Evolutionary conservation across 768 basidiomycete genomes (phyloP).

Genomic region (Lactifluus hygrophoroides): DNA sequence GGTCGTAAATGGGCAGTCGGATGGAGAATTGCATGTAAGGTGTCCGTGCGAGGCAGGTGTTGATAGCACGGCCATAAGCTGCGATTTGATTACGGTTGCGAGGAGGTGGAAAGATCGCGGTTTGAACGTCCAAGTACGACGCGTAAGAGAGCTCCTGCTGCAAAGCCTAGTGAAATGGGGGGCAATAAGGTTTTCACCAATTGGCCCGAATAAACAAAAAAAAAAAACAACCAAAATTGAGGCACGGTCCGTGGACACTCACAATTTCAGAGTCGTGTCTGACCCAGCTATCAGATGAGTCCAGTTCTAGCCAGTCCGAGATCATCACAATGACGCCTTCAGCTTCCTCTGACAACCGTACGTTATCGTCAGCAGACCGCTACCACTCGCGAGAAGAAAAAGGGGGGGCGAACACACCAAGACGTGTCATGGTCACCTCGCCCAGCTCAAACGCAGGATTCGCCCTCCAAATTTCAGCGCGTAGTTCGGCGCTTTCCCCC

Average conservation of each 20-base stretch:
- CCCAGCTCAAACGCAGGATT: constrained; percentile 69
- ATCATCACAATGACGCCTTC: constrained; percentile 66
- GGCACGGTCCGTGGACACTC: constrained; percentile 28
- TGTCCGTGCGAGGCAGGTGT: constrained; percentile 59
- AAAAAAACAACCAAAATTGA: too few species aligned
- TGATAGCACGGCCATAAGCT: constrained; percentile 89
- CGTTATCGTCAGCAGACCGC: background rate
- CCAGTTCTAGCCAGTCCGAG: constrained; percentile 94
- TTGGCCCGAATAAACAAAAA: too few species aligned
- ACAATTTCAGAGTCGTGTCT: constrained; percentile 95
- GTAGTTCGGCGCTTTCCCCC: constrained; percentile 41
- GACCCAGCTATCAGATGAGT: constrained; percentile 87
- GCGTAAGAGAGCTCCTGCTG: constrained; percentile 91
- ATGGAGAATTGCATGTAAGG: constrained; percentile 77
- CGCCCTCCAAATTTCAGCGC: constrained; percentile 82
- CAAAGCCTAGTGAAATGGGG: constrained; percentile 64
- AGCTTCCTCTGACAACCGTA: constrained; percentile 51
- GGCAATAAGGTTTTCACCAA: too few species aligned
- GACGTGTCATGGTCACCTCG: constrained; percentile 82
- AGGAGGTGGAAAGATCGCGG: constrained; percentile 84
- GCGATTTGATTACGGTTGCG: constrained; percentile 74
- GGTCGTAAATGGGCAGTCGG: constrained; percentile 75
- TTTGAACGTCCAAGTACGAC: constrained; percentile 80
- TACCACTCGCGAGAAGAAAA: constrained; percentile 6
- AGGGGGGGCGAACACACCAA: constrained; percentile 60